phyloP scores from a whole-genome alignment of 371 early-diverging fungal species.

The Mortierella sp. region DNA sequence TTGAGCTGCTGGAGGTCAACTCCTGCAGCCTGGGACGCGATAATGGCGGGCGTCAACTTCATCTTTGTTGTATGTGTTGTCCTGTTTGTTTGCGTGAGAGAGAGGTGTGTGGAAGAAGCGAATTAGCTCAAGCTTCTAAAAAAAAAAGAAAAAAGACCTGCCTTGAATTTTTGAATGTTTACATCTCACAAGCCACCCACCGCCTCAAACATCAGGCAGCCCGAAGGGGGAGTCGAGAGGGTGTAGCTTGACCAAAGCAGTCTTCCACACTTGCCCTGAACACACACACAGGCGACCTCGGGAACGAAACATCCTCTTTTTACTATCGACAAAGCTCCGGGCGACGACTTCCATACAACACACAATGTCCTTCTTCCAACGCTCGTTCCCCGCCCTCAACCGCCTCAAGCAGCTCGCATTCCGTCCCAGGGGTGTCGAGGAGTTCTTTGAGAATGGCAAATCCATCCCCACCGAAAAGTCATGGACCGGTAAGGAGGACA shows the following conservation, averaged over 20 bases:
- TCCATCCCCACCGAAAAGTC: constrained; percentile 72
- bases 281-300: background rate
- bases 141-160: background rate
- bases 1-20: constrained; percentile 60
- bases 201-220: background rate
- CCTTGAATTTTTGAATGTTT: constrained; percentile 12
- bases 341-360: background rate
- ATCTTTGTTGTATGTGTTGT: constrained; percentile 42
- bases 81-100: background rate
- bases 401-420: constrained; percentile 58
- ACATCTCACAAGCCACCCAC: constrained; percentile 11
- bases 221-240: background rate
- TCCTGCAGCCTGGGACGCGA: constrained; percentile 45
- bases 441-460: constrained; percentile 90
- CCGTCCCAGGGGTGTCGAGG: constrained; percentile 77
- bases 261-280: background rate
- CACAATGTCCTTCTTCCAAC: constrained; percentile 51
- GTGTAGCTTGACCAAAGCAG: background rate
- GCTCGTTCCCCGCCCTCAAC: constrained; percentile 48
- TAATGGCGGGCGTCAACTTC: constrained; percentile 68
- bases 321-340: background rate
- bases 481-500: constrained; percentile 70
- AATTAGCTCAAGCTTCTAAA: background rate
- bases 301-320: background rate
- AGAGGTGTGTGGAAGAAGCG: background rate